These are phyloP conservation scores for Tinospora cordifolia DNA, from an alignment of 164 flowering plant genomes.

Conservation along the genomic window DNA sequence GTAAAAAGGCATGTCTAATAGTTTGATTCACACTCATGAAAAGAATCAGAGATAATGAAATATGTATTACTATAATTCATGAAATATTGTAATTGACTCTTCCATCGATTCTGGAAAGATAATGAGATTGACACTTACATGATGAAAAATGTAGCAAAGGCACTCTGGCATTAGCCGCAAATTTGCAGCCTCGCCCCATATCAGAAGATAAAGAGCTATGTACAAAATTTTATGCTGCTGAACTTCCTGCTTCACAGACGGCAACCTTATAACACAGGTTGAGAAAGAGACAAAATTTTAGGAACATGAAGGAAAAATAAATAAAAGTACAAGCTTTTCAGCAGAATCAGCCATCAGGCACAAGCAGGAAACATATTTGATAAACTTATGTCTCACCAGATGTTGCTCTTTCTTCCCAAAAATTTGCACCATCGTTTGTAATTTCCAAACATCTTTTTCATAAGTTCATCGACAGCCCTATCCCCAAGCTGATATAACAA, in stretches of 20 bases:
- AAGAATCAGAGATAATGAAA: not conserved
- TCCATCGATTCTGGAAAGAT: too few relatives aligned
- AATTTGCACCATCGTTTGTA: conserved; percentile 91
- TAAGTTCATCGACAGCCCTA: conserved; percentile 56
- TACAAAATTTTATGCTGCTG: conserved; percentile 77
- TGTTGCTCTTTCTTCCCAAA: conserved; percentile 60
- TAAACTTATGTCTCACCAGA: conserved; percentile 41
- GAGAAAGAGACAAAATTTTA: conserved; percentile 4
- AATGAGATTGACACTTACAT: conserved; percentile 46
- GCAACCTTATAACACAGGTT: conserved; percentile 42
- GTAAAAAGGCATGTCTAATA: too few relatives aligned
- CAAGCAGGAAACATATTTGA: not conserved
- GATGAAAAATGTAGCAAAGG: conserved; percentile 88
- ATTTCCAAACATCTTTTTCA: conserved; percentile 78
- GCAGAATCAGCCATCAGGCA: not conserved
- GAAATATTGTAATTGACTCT: too few relatives aligned
- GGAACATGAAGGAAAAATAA: not conserved
- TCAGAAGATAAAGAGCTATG: conserved; percentile 78
- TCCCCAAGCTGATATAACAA: conserved; percentile 51
- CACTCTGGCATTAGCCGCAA: conserved; percentile 96
- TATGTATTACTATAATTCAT: too few relatives aligned
- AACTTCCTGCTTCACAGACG: conserved; percentile 60
- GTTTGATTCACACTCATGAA: too few relatives aligned
- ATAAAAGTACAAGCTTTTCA: not conserved
- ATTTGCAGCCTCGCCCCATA: conserved; percentile 99